Evolutionary conservation across 2,329 filamentous ascomycete genomes (phyloP).

Genomic region (Calonectria naviculata): DNA sequence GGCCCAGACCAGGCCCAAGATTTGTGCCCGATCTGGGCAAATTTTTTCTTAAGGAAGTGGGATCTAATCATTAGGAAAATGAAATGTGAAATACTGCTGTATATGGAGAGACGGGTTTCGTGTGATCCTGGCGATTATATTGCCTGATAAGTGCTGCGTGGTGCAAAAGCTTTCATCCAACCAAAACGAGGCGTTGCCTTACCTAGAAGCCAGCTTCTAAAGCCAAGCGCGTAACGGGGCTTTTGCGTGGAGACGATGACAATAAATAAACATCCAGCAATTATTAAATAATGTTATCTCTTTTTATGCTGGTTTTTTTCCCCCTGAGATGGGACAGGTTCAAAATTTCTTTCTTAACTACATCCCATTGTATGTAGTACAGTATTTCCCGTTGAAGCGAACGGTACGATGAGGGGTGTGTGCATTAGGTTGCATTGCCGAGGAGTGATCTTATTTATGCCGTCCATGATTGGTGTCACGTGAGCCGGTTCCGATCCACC

Average conservation of each 20-base stretch:
- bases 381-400: background rate
- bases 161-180: no score
- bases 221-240: no score
- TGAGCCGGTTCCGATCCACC: slow-evolving; percentile 37
- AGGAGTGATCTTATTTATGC: slow-evolving; percentile 19
- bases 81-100: no score
- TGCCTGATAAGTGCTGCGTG: background rate
- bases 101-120: background rate
- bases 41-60: background rate
- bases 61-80: background rate
- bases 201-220: no score
- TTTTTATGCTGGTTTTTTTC: no score
- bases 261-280: no score
- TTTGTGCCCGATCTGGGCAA: background rate
- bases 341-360: no score
- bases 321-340: no score
- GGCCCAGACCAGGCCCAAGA: slow-evolving; percentile 1
- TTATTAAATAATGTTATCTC: no score
- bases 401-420: slow-evolving; percentile 6
- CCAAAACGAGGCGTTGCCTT: no score
- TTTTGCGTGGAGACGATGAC: no score
- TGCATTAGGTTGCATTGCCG: background rate
- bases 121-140: background rate
- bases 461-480: slow-evolving; percentile 29
- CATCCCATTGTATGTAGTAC: background rate